Evolutionary conservation across 805 yeast genomes (phyloP), one percentile per base, ranked within the genome.

Genomic region (Hanseniaspora mollemarum): DNA sequence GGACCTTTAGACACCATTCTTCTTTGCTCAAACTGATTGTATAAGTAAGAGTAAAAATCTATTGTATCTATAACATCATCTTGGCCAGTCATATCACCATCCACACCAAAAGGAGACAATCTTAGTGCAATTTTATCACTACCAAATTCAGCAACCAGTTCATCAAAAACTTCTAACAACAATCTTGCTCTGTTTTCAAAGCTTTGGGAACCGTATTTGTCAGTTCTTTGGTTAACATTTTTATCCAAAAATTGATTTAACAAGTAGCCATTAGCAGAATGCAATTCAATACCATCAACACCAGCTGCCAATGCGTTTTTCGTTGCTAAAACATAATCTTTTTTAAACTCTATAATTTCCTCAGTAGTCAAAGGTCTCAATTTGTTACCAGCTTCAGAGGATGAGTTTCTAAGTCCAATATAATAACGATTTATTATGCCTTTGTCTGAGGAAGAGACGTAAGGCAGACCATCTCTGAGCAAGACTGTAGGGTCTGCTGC

Each of bases 261-360:
- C 53, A 82, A 61, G 59, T 77, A 81, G 16, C 87, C 87, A 61
- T 80, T 79, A 21, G 87, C 87, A 33, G 69, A 69, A 60, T 81
- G 87, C 44, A 82, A 65, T 62, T 82, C 86, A 29, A 82, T 74
- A 55, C 80, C 80, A 61, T 82, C 85, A 46, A 70, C 70, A 43
- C 70, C 71, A 18, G 65, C 63, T 13, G 56, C 62, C 33, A 67
- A 53, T n/a, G 66, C 54, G 42, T 62, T 64, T 57, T 62, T 64
- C 13, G 81, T 78, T 35, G 78, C 76, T 2, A 56, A 53, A 8
- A 68, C 74, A 56, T 61, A 77, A 41, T 70, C 68, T 35, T 64
- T 54, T 22, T 70, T 64, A 52, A 67, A 67, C 46, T 69, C 65
- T 46, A 71, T 62, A 56, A 77, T 61, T 60, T 61, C 69, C 26